Conservation (phyloP, 1,284 basidiomycete species). For the Pseudomicrostroma phylloplanum region DNA sequence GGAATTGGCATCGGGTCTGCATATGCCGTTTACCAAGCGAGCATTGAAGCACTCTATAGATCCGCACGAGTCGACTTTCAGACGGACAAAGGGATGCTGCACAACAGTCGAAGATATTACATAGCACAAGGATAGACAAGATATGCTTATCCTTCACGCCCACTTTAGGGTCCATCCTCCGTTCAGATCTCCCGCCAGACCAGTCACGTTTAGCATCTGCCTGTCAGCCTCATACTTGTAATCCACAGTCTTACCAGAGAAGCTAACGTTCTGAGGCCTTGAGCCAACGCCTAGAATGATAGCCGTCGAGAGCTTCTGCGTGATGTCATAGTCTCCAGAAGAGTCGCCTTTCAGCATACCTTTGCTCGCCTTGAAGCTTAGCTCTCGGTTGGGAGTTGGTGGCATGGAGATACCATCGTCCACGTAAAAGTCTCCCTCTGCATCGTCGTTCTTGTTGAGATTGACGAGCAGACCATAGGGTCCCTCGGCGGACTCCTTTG, state of each 20-base stretch:
- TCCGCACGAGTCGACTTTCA: no score
- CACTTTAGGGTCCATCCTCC: conserved; percentile 18
- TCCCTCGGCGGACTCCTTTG: conserved; percentile 21
- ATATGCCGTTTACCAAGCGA: no score
- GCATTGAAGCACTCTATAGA: no score
- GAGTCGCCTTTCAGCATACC: conserved; percentile 20
- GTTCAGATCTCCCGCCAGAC: conserved; percentile 24
- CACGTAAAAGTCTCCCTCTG: conserved; percentile 60
- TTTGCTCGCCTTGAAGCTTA: conserved; percentile 16
- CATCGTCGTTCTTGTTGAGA: conserved; percentile 55
- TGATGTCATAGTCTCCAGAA: conserved; percentile 54
- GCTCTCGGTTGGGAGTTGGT: conserved; percentile 21
- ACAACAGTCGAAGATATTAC: no score
- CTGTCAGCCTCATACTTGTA: conserved; percentile 20
- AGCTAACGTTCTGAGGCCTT: conserved; percentile 21
- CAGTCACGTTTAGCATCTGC: conserved; percentile 27
- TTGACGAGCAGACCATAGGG: conserved; percentile 46
- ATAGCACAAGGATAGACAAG: no score
- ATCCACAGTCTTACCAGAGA: conserved; percentile 5
- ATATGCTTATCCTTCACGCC: no score
- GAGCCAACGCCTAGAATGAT: conserved; percentile 55
- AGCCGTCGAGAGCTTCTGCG: conserved; percentile 54
- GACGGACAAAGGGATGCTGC: no score
- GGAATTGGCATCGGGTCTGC: no score
- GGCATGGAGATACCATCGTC: conserved; percentile 58